Evolutionary conservation across 352 stramenopile species (phyloP).

Genomic region (Blastocystis sp.): DNA sequence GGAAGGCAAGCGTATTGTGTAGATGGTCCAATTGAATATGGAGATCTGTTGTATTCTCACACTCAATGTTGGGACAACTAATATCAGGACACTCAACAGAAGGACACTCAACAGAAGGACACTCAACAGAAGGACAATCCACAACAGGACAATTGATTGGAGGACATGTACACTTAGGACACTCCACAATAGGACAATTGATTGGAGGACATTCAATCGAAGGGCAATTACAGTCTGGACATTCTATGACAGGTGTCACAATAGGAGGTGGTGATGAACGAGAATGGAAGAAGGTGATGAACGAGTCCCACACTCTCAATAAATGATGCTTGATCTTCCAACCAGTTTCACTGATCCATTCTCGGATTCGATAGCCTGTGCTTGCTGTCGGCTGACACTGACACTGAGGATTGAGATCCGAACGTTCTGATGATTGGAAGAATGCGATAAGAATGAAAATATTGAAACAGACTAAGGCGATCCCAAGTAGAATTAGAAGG

Average conservation of each 20-base stretch:
- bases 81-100: neutral
- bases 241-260: neutral
- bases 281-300: no score
- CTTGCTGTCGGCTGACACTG: neutral
- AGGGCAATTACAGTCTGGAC: neutral
- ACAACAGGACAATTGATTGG: neutral
- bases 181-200: neutral
- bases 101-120: neutral
- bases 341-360: constrained; percentile 14
- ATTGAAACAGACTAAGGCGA: neutral
- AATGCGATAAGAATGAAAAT: constrained; percentile 9
- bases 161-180: neutral
- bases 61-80: neutral
- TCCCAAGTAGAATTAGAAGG: neutral
- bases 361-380: neutral
- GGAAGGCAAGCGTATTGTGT: no score
- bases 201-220: neutral
- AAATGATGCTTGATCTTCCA: neutral
- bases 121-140: neutral
- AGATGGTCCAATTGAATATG: neutral
- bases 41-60: neutral
- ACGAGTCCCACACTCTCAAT: neutral
- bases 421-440: neutral
- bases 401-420: constrained; percentile 11
- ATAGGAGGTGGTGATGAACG: no score